Evolutionary conservation across 1,284 basidiomycete genomes (phyloP).

Genomic region (Heterobasidion irregulare): DNA sequence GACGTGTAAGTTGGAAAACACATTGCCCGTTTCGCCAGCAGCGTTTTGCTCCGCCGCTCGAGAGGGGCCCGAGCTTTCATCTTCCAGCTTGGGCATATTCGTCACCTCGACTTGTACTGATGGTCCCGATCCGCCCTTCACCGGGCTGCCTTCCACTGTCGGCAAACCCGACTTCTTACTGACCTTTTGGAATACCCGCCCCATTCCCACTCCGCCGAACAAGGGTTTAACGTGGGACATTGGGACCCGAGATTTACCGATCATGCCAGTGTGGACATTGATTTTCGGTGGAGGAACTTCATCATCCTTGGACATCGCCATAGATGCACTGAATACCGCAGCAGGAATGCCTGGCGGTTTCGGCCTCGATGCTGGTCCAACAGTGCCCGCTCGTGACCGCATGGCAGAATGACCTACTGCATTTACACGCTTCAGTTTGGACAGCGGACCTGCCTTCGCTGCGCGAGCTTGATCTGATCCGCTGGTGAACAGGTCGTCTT

Average conservation of each 20-base stretch:
- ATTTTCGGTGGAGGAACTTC: conserved; percentile 3
- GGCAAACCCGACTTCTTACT: conserved; percentile 62
- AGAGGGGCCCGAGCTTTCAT: too few relatives aligned
- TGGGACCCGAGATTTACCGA: conserved; percentile 7
- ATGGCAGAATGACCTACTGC: background rate
- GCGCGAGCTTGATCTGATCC: background rate
- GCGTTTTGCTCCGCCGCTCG: too few relatives aligned
- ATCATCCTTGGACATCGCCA: background rate
- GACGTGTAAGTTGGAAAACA: background rate
- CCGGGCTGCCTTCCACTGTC: conserved; percentile 24
- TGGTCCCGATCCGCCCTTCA: conserved; percentile 17
- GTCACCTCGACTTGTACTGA: too few relatives aligned
- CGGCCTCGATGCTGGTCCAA: background rate
- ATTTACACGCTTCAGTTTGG: background rate
- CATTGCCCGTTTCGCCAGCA: background rate
- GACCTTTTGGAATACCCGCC: conserved; percentile 34
- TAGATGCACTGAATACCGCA: background rate
- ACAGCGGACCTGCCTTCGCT: background rate
- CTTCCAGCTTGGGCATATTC: too few relatives aligned
- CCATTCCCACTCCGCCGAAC: conserved; percentile 8
- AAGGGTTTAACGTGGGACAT: conserved; percentile 8
- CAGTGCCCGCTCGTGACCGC: background rate
- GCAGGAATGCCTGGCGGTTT: background rate
- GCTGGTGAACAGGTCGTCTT: conserved; percentile 7
- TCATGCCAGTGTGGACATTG: conserved; percentile 9